Percentiles rank a stretch among this genome's conserved stretches.
Conservation (phyloP, 768 basidiomycete genomes). For the Lepiota venenata region DNA sequence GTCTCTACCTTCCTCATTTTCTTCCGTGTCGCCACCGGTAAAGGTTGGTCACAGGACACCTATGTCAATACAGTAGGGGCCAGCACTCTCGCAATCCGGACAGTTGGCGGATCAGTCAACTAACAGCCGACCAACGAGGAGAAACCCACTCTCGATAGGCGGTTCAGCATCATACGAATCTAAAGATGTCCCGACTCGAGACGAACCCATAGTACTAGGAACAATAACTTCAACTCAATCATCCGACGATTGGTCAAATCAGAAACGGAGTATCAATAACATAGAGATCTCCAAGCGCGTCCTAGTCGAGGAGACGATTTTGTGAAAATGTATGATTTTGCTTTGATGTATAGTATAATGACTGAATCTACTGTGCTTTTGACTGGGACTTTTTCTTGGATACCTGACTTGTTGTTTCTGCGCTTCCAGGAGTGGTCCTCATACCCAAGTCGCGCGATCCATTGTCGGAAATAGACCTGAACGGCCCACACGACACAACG, state of each 20-base stretch:
- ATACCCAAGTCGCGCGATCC: too few relatives aligned
- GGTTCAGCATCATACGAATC: too few relatives aligned
- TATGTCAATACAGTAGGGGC: not conserved
- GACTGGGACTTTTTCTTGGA: too few relatives aligned
- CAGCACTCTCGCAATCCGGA: not conserved
- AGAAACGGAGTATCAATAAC: not conserved
- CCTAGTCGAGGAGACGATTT: not conserved
- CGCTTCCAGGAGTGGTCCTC: too few relatives aligned
- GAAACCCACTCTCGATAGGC: too few relatives aligned
- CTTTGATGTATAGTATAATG: too few relatives aligned
- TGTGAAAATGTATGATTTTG: too few relatives aligned
- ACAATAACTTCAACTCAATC: not conserved
- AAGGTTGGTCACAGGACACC: conserved; percentile 11
- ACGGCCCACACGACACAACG: too few relatives aligned
- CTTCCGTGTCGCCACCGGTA: conserved; percentile 7
- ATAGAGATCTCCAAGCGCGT: conserved; percentile 1
- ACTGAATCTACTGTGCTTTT: too few relatives aligned
- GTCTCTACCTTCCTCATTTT: conserved; percentile 10
- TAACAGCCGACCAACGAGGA: not conserved
- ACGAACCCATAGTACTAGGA: not conserved
- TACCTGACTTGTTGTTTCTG: too few relatives aligned
- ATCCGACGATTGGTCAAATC: not conserved
- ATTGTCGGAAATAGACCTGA: too few relatives aligned
- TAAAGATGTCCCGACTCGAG: not conserved
- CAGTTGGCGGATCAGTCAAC: not conserved